Evolutionary conservation across 108 stramenopile genomes (phyloP), one percentile per base, ranked within the genome.

Genomic region (Skeletonema marinoi): DNA sequence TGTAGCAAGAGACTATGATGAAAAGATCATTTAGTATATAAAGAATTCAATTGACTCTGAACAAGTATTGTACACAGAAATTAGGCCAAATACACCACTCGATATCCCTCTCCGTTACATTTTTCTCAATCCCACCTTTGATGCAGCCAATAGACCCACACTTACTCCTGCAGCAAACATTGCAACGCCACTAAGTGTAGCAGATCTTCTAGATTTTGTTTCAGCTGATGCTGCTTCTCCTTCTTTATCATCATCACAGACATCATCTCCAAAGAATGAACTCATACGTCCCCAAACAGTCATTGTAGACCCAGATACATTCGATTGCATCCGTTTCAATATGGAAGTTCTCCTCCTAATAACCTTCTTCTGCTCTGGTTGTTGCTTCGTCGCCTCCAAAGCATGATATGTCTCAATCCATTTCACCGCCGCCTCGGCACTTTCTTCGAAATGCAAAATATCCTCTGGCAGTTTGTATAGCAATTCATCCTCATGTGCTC

Each of bases 381-480:
- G 36, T 30, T 38, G 35, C 17, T 54, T 82, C 75, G 16, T 46
- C 38, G 67, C 46, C 19, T 70, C 66, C 21, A 73, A 69, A 3
- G 71, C 82, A 13, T 73, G 30, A 65, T 76, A 72, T 6, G 44
- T 35, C 44, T 83, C 82, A 38, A 83, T 70, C 82, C 82, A 83
- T 2, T 60, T 31, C 2, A 83, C 76, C 0, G 82, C 82, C 30
- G 71, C 71, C 48, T 93, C 84, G 2, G 89, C 68, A 3, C 89
- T 81, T 9, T 69, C 50, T 12, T 85, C 90, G 82, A 95, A 95
- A 69, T 92, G 89, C n/a, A 95, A 78, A 68, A 95, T 88, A 30
- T 92, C 88, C 3, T 82, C 73, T 14, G 95, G 95, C n/a, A 71
- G 60, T 33, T 85, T 66, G 61, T 86, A 84, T 35, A 92, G 77